Evolutionary conservation across 2,329 filamentous ascomycete species (phyloP), one percentile per base, ranked within the genome.

Genomic region (Immersiporthe knoxdaviesiana): DNA sequence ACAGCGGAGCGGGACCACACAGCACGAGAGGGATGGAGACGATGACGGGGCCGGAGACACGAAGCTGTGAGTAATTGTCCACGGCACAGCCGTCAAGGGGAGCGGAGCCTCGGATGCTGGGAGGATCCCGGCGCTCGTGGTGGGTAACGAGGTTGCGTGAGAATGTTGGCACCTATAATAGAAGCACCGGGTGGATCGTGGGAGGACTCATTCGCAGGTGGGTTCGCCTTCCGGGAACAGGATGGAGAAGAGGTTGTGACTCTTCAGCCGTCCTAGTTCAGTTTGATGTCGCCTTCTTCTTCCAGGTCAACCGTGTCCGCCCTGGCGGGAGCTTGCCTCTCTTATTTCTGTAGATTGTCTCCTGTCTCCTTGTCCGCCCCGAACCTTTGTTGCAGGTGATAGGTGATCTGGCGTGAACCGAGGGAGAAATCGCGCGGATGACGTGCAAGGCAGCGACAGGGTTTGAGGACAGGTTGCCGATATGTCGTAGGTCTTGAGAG

Each of bases 201-300:
- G 73, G 76, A 74, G 79, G 79, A 76, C 78, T 79, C 81, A 82
- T 83, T 77, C 80, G 80, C 76, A 74, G 73, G 70, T 72, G 69
- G 67, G 73, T 75, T 72, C 75, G 75, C 76, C 74, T 44, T 81
- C 77, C 74, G 27, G n/a, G 79, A 80, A 80, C 76, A 81, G 79
- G 79, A 76, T 77, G 78, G 80, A 84, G 80, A 82, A 81, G 61
- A 47, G 61, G 41, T 44, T 32, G 79, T 83, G 79, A 84, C 82
- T 85, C 83, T 81, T 81, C 78, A 71, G 73, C 77, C 77, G 74
- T 71, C 77, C 77, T 76, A 76, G 77, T 77, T 77, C 77, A 72
- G 71, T 70, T 39, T 39, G 44, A 56, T 47, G 32, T 59, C 11
- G 61, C 50, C 61, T 62, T 68, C 35, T 35, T 35, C 35, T 35